phyloP scores from a whole-genome alignment of 768 basidiomycete species.

The Tylopilus cervinicoccineus region DNA sequence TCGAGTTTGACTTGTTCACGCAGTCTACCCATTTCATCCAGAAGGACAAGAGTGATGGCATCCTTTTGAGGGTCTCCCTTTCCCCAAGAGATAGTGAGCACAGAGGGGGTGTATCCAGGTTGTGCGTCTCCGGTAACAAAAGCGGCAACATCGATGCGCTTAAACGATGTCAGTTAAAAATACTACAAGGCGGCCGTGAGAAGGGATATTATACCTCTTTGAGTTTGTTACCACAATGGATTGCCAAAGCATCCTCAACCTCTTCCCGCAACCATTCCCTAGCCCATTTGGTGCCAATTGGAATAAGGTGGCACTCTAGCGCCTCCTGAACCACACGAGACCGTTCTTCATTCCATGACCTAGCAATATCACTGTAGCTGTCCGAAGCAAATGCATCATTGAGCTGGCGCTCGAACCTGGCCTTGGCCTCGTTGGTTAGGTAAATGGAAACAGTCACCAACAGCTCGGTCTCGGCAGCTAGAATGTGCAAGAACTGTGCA shows the following conservation, averaged over 20 bases:
- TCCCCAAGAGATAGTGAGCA: constrained; percentile 92
- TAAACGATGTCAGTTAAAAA: constrained; percentile 13
- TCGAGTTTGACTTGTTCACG: constrained; percentile 90
- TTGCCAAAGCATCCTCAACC: constrained; percentile 79
- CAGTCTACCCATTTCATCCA: constrained; percentile 86
- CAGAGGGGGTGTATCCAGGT: constrained; percentile 67
- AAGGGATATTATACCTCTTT: constrained; percentile 52
- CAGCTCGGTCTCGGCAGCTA: constrained; percentile 86
- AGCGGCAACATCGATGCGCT: constrained; percentile 85
- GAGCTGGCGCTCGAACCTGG: constrained; percentile 71
- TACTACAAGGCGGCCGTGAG: neutral
- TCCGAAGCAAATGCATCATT: constrained; percentile 81
- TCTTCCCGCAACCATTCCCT: constrained; percentile 87
- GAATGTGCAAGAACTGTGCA: constrained; percentile 86
- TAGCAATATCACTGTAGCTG: constrained; percentile 77
- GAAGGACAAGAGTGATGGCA: constrained; percentile 75
- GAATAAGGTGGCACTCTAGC: constrained; percentile 77
- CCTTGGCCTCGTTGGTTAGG: constrained; percentile 57
- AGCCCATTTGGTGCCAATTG: constrained; percentile 82
- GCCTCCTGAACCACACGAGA: constrained; percentile 73
- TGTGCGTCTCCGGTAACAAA: constrained; percentile 60
- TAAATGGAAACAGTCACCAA: constrained; percentile 74
- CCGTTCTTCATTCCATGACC: constrained; percentile 89
- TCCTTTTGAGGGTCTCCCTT: constrained; percentile 93
- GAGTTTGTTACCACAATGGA: constrained; percentile 61